Conservation (phyloP, 257 asterid species). For the Thymus quinquecostatus region DNA sequence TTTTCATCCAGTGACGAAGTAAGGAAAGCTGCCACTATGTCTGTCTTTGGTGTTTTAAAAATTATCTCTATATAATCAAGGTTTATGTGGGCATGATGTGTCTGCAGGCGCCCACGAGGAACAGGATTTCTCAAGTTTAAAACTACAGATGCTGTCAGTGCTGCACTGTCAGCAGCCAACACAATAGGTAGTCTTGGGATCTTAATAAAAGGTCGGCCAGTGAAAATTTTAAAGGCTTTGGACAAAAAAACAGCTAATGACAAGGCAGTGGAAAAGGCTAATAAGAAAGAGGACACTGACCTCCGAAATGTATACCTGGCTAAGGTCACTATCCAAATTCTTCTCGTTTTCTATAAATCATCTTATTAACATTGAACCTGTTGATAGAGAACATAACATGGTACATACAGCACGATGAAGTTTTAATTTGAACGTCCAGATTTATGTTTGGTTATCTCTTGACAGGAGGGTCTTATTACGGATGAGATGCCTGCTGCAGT, state of each 20-base stretch:
- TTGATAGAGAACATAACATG: constrained; percentile 2
- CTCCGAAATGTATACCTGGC: constrained; percentile 86
- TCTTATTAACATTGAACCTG: constrained; percentile 15
- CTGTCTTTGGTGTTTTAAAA: constrained; percentile 3
- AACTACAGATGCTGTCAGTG: constrained; percentile 64
- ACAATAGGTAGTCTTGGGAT: constrained; percentile 63
- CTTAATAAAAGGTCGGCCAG: constrained; percentile 74
- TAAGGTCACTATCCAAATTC: constrained; percentile 59
- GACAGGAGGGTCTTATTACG: constrained; percentile 86
- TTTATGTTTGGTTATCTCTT: constrained; percentile 31
- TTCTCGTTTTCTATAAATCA: constrained; percentile 19
- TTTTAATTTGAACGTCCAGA: constrained; percentile 1
- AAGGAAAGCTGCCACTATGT: constrained; percentile 28
- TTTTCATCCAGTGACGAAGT: constrained; percentile 91
- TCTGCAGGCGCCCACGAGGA: constrained; percentile 89
- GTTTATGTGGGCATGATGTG: constrained; percentile 20
- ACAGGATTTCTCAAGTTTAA: constrained; percentile 96
- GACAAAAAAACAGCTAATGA: constrained; percentile 79
- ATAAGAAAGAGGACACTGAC: constrained; percentile 70
- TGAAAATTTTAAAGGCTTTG: constrained; percentile 83
- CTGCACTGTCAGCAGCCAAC: constrained; percentile 76
- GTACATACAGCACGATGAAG: constrained; percentile 7
- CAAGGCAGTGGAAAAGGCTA: constrained; percentile 78
- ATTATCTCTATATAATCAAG: constrained; percentile 12
- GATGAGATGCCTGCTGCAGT: constrained; percentile 92